These are phyloP conservation scores for Apophysomyces variabilis DNA, from an alignment of 371 early-diverging fungal species.

Conservation along the genomic window DNA sequence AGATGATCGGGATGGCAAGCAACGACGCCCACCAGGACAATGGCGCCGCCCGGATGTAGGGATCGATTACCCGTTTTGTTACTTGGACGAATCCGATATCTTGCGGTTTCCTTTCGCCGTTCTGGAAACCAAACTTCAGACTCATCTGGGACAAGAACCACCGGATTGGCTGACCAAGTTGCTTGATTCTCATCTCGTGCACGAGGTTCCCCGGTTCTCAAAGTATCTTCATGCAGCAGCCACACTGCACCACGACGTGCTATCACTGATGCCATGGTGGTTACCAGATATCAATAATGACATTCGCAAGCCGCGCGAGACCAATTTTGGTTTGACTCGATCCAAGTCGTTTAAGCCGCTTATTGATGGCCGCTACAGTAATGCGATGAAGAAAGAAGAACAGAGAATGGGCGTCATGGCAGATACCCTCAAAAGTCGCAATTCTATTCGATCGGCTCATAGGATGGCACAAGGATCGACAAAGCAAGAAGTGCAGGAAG, in stretches of 20 bases:
- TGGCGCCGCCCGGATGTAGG: conserved; percentile 91
- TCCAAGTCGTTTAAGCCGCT: conserved; percentile 2
- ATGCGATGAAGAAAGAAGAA: background rate
- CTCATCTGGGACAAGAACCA: conserved; percentile 78
- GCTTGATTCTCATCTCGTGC: conserved; percentile 81
- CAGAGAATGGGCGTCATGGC: conserved; percentile 9
- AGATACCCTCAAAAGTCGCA: conserved; percentile 9
- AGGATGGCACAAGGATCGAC: background rate
- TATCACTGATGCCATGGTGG: conserved; percentile 94
- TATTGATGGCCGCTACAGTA: conserved; percentile 9
- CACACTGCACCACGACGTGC: conserved; percentile 75
- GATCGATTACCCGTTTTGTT: conserved; percentile 81
- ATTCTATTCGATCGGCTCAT: conserved; percentile 1
- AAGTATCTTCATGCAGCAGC: conserved; percentile 96
- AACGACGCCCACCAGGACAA: conserved; percentile 68
- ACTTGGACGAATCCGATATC: conserved; percentile 74
- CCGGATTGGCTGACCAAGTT: conserved; percentile 91
- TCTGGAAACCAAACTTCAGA: conserved; percentile 94
- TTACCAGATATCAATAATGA: conserved; percentile 44
- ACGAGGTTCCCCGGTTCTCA: conserved; percentile 94
- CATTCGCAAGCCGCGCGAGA: conserved; percentile 33
- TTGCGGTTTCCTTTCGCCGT: conserved; percentile 92
- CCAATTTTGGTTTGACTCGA: conserved; percentile 1
- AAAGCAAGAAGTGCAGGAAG: background rate
- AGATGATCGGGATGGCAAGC: conserved; percentile 68